Conservation (phyloP, 202 grass and related monocot genomes). For the Zoysia matrella region DNA sequence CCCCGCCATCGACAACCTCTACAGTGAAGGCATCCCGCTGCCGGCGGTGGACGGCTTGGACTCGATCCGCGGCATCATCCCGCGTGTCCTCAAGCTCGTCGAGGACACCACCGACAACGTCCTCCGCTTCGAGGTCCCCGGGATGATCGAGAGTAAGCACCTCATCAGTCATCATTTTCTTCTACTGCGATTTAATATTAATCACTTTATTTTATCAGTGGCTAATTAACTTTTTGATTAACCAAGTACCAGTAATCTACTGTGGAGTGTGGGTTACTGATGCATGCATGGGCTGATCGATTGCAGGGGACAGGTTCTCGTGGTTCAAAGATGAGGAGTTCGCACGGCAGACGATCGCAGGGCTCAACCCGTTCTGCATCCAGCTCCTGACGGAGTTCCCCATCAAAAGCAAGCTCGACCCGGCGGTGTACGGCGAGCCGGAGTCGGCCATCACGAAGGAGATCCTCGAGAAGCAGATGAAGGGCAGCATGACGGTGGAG, state of each 20-base stretch:
- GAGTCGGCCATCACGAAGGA: slow-evolving; percentile 70
- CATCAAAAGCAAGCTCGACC: slow-evolving; percentile 82
- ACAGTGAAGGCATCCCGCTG: slow-evolving; percentile 62
- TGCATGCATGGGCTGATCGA: too few species aligned
- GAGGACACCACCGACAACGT: slow-evolving; percentile 60
- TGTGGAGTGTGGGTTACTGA: too few species aligned
- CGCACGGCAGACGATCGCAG: slow-evolving; percentile 77
- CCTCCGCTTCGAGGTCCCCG: slow-evolving; percentile 79
- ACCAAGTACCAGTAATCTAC: too few species aligned
- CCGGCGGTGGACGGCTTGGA: slow-evolving; percentile 36
- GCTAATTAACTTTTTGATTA: too few species aligned
- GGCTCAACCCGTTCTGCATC: slow-evolving; percentile 77
- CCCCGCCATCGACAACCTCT: slow-evolving; percentile 81
- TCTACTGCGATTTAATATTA: too few species aligned
- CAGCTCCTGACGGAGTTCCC: slow-evolving; percentile 78
- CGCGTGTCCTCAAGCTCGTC: slow-evolving; percentile 61
- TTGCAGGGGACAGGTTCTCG: slow-evolving; percentile 80
- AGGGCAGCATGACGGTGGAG: slow-evolving; percentile 56
- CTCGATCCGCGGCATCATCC: slow-evolving; percentile 49
- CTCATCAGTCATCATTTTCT: neutral
- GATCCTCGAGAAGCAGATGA: slow-evolving; percentile 68
- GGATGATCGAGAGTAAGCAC: slow-evolving; percentile 63
- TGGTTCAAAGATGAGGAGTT: slow-evolving; percentile 95
- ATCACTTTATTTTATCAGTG: too few species aligned
- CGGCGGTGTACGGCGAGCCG: slow-evolving; percentile 63